These are phyloP conservation scores for Knoxdaviesia proteae DNA, from an alignment of 2,329 filamentous ascomycete genomes.

Conservation along the genomic window DNA sequence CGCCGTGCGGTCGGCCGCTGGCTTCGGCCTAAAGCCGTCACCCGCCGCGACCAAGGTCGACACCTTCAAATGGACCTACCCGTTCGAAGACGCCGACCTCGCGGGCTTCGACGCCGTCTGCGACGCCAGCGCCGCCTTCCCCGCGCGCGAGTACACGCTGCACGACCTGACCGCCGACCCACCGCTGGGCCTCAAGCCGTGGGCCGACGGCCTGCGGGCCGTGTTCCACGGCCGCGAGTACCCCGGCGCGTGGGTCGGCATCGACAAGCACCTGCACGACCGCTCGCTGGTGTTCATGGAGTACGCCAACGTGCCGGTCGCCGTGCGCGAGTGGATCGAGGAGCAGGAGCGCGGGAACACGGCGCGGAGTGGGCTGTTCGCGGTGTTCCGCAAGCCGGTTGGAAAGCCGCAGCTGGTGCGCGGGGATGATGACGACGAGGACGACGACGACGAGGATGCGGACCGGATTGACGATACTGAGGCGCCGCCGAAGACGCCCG, in stretches of 20 bases:
- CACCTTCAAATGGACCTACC: conserved; percentile 20
- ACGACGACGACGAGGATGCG: conserved; percentile 11
- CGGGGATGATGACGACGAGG: no score
- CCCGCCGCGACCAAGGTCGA: conserved; percentile 15
- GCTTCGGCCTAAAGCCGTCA: conserved; percentile 9
- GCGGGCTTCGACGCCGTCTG: conserved; percentile 15
- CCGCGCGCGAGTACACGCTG: conserved; percentile 20
- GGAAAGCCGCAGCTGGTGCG: no score
- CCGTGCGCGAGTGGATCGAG: conserved; percentile 26
- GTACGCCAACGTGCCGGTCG: conserved; percentile 19
- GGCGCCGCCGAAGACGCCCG: conserved; percentile 7
- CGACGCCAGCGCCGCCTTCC: conserved; percentile 14
- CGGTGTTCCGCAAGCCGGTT: conserved; percentile 16
- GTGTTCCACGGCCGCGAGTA: conserved; percentile 20
- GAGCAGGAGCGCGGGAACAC: conserved; percentile 15
- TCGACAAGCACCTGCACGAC: conserved; percentile 28
- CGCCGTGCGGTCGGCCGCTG: conserved; percentile 6
- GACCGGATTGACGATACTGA: conserved; percentile 18
- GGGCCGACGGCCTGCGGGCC: conserved; percentile 17
- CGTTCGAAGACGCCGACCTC: conserved; percentile 13
- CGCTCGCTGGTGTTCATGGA: conserved; percentile 26
- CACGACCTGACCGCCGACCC: conserved; percentile 17
- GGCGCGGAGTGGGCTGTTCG: conserved; percentile 17
- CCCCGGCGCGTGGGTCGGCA: conserved; percentile 29
- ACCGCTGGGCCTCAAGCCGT: conserved; percentile 18